Evolutionary conservation across 1,284 basidiomycete species (phyloP), one percentile per base, ranked within the genome.

Genomic region (Porodaedalea pini): DNA sequence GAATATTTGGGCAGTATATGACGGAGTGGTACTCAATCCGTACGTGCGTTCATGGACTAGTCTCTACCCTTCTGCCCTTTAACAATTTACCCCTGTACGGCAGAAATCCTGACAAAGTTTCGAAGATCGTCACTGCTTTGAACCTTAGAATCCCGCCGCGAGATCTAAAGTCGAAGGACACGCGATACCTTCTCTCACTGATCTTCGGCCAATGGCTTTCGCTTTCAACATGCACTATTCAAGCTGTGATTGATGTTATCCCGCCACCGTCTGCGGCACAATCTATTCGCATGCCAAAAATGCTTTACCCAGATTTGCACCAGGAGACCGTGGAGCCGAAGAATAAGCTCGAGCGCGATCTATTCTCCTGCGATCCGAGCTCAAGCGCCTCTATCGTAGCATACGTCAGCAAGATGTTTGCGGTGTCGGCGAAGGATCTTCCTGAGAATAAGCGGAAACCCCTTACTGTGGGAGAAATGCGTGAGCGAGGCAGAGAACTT

Each of bases 361-460:
- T 99, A 8, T 98, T 90, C 73, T 71, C 79, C 0, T 91, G 92
- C 55, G 81, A 83, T 59, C 79, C 81, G n/a, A 75, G 68, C 1
- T 66, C 81, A 2, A 77, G 79, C 3, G 83, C 86, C 0, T 81
- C 75, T 55, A 76, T 94, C n/a, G 82, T 87, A 11, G 92, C 86
- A 3, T 97, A 96, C 70, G 90, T 99, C 54, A 97, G 92, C 78
- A 99, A 99, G 71, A 99, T 99, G 96, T 98, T 99, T 70, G 94
- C 94, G 0, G 88, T 98, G 1, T 75, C 84, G 21, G 75, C 73
- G 17, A 83, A 82, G 54, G 91, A 96, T 49, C 74, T 99, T 31
- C 96, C 96, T 0, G 88, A 95, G 66, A 87, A 88, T 69, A 92
- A 89, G 72, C 83, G 86, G 67, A 85, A 78, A 62, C 77, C 82